Conservation (phyloP, 192 early-diverging fungal species). For the Backusella morwellensis region DNA sequence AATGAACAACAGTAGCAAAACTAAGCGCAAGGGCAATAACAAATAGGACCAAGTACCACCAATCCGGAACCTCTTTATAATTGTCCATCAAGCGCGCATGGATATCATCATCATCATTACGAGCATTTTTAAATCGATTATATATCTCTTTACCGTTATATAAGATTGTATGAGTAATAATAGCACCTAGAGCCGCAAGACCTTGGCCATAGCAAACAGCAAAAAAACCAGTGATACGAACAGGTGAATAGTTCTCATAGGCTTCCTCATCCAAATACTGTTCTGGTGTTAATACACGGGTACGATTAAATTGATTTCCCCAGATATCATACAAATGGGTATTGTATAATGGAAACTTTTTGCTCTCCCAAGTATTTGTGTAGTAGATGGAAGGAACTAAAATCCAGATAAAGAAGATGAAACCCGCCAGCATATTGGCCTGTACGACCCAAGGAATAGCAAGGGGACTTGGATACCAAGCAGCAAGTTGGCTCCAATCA, state of each 20-base stretch:
- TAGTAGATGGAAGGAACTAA: slow-evolving; percentile 72
- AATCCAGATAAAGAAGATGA: slow-evolving; percentile 75
- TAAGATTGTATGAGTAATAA: slow-evolving; percentile 61
- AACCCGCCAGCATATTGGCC: slow-evolving; percentile 70
- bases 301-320: slow-evolving; percentile 55
- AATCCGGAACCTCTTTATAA: slow-evolving; percentile 75
- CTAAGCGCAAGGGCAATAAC: slow-evolving; percentile 48
- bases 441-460: slow-evolving; percentile 72
- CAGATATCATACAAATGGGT: slow-evolving; percentile 57
- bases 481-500: slow-evolving; percentile 72
- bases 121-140: slow-evolving; percentile 54
- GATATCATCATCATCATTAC: slow-evolving; percentile 64
- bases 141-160: slow-evolving; percentile 71
- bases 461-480: slow-evolving; percentile 58
- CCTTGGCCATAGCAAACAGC: slow-evolving; percentile 65
- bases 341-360: slow-evolving; percentile 64
- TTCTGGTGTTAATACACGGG: slow-evolving; percentile 54
- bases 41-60: slow-evolving; percentile 71
- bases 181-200: slow-evolving; percentile 64
- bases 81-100: slow-evolving; percentile 71
- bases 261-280: slow-evolving; percentile 50
- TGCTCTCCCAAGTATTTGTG: slow-evolving; percentile 52
- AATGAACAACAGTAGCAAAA: slow-evolving; percentile 46
- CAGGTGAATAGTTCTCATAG: slow-evolving; percentile 59
- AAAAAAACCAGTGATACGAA: slow-evolving; percentile 69